Conservation (phyloP, 345 rosid species). For the Fremontodendron californicum region DNA sequence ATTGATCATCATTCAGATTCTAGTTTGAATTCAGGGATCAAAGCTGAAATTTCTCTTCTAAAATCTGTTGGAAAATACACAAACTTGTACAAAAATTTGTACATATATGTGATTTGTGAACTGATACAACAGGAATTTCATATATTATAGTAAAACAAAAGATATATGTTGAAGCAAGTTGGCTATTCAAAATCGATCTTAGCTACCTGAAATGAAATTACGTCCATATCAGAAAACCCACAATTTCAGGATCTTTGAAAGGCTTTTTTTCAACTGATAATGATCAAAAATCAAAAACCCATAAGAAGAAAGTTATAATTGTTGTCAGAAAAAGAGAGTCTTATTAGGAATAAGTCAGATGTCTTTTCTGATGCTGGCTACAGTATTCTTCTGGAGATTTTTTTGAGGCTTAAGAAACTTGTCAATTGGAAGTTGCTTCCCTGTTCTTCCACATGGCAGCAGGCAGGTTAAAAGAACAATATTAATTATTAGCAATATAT, state of each 20-base stretch:
- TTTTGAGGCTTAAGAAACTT: neutral
- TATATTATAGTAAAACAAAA: neutral
- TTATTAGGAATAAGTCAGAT: conserved; percentile 5
- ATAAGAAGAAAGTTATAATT: conserved; percentile 5
- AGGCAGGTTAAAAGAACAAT: neutral
- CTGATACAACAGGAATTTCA: neutral
- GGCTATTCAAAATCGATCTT: neutral
- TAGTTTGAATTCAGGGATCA: conserved; percentile 6
- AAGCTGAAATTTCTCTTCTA: neutral
- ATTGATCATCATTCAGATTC: conserved; percentile 1
- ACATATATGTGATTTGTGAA: too few species aligned
- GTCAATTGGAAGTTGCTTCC: neutral
- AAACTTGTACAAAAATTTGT: neutral
- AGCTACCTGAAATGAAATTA: neutral
- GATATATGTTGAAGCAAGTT: neutral
- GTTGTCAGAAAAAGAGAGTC: neutral
- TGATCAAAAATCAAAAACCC: neutral
- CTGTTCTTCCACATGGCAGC: neutral
- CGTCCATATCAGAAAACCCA: neutral
- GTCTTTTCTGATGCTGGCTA: neutral
- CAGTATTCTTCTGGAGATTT: conserved; percentile 2
- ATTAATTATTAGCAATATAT: neutral
- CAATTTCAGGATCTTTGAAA: neutral
- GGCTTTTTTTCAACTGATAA: neutral
- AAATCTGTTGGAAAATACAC: neutral